A percentile compares a stretch with the other conserved stretches of the same genome.
Conservation (phyloP, 768 basidiomycete species). For the Russula foetens region DNA sequence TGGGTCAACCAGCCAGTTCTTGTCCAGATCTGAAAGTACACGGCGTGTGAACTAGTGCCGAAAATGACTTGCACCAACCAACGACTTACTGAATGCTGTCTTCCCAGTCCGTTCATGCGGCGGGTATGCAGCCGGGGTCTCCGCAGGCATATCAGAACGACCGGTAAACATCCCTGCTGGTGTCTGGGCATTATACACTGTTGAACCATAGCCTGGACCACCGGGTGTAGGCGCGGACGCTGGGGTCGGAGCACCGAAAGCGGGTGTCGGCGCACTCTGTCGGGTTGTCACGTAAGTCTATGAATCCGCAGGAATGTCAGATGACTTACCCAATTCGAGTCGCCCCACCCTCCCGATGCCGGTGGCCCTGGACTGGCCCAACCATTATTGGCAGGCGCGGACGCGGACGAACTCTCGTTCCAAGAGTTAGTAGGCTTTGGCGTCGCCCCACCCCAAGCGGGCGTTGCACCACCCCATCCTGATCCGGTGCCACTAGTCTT, state of each 20-base stretch:
- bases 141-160: constrained; percentile 16
- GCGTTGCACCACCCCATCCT: constrained; percentile 35
- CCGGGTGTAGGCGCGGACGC: constrained; percentile 35
- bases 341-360: constrained; percentile 29
- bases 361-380: constrained; percentile 26
- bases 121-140: constrained; percentile 33
- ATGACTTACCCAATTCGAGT: constrained; percentile 41
- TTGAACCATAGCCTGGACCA: constrained; percentile 24
- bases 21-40: constrained; percentile 27
- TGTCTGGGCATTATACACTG: constrained; percentile 29
- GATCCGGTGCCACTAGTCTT: constrained; percentile 38
- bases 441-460: constrained; percentile 19
- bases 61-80: constrained; percentile 5
- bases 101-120: constrained; percentile 24
- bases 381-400: constrained; percentile 10
- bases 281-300: neutral
- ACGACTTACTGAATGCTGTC: constrained; percentile 20
- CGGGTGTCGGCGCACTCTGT: constrained; percentile 26
- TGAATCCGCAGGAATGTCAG: neutral
- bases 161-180: constrained; percentile 20
- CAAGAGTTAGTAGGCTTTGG: constrained; percentile 16
- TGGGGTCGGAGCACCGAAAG: constrained; percentile 28
- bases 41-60: neutral
- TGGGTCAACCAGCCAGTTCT: constrained; percentile 37
- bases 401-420: constrained; percentile 9